phyloP scores from a whole-genome alignment of 768 basidiomycete species.

The Mycena indigotica region DNA sequence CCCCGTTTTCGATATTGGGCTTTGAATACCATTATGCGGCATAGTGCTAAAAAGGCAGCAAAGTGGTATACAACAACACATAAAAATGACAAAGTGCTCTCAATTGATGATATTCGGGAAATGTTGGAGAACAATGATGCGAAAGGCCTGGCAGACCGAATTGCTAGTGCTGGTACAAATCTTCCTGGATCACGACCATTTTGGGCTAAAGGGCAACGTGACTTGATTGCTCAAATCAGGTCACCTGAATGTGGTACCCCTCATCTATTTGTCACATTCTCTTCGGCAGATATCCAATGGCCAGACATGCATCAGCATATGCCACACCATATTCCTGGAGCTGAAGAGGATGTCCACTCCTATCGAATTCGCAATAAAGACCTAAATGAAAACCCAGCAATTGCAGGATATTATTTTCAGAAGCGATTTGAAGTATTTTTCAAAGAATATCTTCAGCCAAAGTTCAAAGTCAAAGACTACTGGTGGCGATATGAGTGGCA shows the following conservation, averaged over 20 bases:
- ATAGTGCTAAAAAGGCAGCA: conserved; percentile 9
- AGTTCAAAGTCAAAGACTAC: conserved; percentile 23
- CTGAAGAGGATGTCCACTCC: conserved; percentile 14
- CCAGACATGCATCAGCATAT: conserved; percentile 34
- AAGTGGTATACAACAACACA: conserved; percentile 20
- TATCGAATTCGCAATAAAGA: conserved; percentile 14
- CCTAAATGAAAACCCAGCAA: conserved; percentile 28
- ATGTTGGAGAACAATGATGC: conserved; percentile 20
- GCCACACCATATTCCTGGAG: conserved; percentile 21
- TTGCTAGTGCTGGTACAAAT: conserved; percentile 22
- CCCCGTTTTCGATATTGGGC: conserved; percentile 26
- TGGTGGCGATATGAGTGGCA: conserved; percentile 30
- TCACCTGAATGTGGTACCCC: conserved; percentile 27
- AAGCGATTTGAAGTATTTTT: conserved; percentile 24
- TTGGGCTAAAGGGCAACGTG: conserved; percentile 20
- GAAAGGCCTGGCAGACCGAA: conserved; percentile 16
- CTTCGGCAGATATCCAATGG: conserved; percentile 34
- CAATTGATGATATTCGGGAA: conserved; percentile 17
- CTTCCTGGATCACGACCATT: conserved; percentile 27
- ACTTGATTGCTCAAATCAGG: conserved; percentile 20
- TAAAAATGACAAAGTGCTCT: conserved; percentile 16
- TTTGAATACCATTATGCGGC: conserved; percentile 21
- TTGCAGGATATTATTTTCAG: conserved; percentile 27
- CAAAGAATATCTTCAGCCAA: conserved; percentile 15
- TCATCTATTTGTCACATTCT: conserved; percentile 30